phyloP scores from a whole-genome alignment of 495 filamentous ascomycete species.

The Penicillium waksmanii region DNA sequence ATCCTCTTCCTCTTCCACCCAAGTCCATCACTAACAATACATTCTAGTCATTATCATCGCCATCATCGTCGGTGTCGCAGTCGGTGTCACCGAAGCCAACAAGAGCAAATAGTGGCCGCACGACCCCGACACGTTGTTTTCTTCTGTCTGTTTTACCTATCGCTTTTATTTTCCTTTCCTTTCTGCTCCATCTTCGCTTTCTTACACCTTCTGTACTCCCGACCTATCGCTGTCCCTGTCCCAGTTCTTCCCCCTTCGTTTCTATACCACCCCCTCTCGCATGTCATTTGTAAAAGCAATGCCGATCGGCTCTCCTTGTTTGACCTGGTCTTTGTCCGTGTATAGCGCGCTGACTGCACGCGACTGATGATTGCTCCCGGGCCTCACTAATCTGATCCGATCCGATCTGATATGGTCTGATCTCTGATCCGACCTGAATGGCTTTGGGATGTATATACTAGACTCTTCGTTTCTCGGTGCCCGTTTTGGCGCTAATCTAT shows the following conservation, averaged over 20 bases:
- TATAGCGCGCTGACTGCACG: slow-evolving; percentile 1
- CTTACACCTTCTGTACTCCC: neutral
- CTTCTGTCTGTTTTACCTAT: slow-evolving; percentile 19
- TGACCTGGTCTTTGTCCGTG: slow-evolving; percentile 4
- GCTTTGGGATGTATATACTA: slow-evolving; percentile 47
- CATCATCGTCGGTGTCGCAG: slow-evolving; percentile 53
- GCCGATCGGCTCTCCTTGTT: slow-evolving; percentile 19
- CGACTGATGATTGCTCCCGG: neutral
- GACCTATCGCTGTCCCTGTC: slow-evolving; percentile 1
- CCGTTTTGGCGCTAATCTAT: slow-evolving; percentile 42
- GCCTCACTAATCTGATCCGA: neutral
- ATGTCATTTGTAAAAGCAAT: slow-evolving; percentile 36
- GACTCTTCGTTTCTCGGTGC: slow-evolving; percentile 34
- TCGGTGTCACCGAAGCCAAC: slow-evolving; percentile 48
- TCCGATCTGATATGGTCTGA: neutral
- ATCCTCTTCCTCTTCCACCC: neutral
- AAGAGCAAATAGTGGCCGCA: slow-evolving; percentile 21
- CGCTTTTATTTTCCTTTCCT: slow-evolving; percentile 25
- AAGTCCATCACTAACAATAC: neutral
- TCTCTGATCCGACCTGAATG: slow-evolving; percentile 9
- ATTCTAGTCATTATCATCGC: slow-evolving; percentile 53
- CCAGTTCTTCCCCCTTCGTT: slow-evolving; percentile 26
- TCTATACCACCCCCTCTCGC: slow-evolving; percentile 38
- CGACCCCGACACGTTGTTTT: slow-evolving; percentile 4
- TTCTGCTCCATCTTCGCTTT: neutral